Base-by-base conservation (phyloP, 192 early-diverging fungal species). In the Coemansia sp. region DNA sequence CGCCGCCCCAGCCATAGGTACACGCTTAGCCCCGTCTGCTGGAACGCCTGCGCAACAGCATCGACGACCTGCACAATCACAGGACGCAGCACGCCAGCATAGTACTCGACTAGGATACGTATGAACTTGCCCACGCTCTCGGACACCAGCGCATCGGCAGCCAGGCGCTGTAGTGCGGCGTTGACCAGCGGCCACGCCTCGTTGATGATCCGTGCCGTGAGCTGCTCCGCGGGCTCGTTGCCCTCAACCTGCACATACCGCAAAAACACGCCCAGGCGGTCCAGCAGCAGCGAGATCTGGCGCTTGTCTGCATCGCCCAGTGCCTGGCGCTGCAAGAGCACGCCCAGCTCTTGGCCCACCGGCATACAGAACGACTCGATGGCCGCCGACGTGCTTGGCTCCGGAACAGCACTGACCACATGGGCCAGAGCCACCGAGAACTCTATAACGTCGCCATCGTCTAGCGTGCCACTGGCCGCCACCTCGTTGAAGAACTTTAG, bases 371-470 rank as follows among this genome's bases (percentile, higher is more conserved):
- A 63, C 10, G 62, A 32, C 44, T 73, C 64, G n/a, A 73, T 55
- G 8, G 69, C 69, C 7, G 54, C 26, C 4, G 64, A 18, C 8
- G 64, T 62, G 41, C 54, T 54, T 0, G 54, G 64, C 17, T 50
- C 57, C 5, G 89, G 89, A 16, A 92, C 82, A 5, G 84, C 87
- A n/a, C 78, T 83, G 29, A 94, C 74, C 10, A 96, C 85, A 42
- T 92, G 85, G 1, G 95, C 85, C 28, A 99, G 81, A 1, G 88
- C 96, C 47, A 88, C 85, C 0, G 90, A 89, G 9, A 99, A 78
- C 34, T 94, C 90, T 7, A 77, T 45, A 13, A 80, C 60, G 51
- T 99, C 94, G 39, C 66, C 56, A 8, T 71, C 73, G 14, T 81
- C 80, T 8, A 95, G 58, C 27, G 75, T 80, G 26, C 82, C 81